A percentile compares a stretch with the other conserved stretches of the same genome.
Conservation (phyloP, 352 stramenopile species). For the Elongisporangium undulatum region DNA sequence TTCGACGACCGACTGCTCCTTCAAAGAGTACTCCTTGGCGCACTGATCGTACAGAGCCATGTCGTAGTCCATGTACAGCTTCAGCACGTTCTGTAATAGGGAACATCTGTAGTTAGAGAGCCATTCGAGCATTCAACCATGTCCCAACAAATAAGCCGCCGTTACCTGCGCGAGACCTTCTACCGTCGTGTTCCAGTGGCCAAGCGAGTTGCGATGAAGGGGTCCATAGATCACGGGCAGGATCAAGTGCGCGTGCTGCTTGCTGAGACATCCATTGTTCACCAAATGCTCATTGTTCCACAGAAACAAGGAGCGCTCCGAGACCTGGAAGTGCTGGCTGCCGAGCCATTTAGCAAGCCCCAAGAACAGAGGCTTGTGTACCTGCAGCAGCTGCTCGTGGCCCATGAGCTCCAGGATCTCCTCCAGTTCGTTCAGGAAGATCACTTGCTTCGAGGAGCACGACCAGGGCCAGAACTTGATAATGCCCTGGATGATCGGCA, state of each 20-base stretch:
- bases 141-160: not conserved
- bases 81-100: conserved; percentile 69
- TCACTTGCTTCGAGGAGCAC: conserved; percentile 92
- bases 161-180: conserved; percentile 88
- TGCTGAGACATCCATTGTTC: conserved; percentile 92
- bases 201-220: conserved; percentile 84
- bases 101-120: conserved; percentile 3
- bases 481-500: conserved; percentile 93
- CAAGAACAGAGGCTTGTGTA: conserved; percentile 78
- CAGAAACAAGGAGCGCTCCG: conserved; percentile 96
- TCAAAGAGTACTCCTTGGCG: conserved; percentile 79
- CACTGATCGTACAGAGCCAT: conserved; percentile 92
- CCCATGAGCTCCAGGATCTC: conserved; percentile 97
- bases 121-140: too few species aligned
- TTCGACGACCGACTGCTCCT: conserved; percentile 64
- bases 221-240: conserved; percentile 94
- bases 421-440: conserved; percentile 99
- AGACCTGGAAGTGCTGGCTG: conserved; percentile 95
- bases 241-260: conserved; percentile 91
- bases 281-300: conserved; percentile 99
- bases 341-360: conserved; percentile 88
- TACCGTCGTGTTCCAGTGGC: conserved; percentile 97
- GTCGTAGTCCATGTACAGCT: conserved; percentile 94
- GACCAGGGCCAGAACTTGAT: conserved; percentile 96
- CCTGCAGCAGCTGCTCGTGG: conserved; percentile 67